These are phyloP conservation scores for Rubroboletus pulcherrimus DNA, from an alignment of 768 basidiomycete genomes.

Conservation along the genomic window DNA sequence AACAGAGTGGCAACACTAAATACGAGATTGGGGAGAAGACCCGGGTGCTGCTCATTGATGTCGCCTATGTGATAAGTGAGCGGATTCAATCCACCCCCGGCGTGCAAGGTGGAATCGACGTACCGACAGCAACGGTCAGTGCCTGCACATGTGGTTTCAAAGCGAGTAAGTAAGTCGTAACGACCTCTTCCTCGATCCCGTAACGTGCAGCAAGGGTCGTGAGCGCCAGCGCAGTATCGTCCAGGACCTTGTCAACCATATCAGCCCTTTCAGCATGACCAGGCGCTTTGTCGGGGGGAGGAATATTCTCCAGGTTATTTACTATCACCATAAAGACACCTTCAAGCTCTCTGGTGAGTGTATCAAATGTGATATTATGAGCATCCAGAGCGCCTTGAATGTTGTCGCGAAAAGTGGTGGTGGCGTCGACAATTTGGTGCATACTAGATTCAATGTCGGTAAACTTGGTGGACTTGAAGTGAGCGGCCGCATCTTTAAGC, in stretches of 20 bases:
- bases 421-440: conserved; percentile 10
- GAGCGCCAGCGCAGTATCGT: conserved; percentile 2
- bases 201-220: neutral
- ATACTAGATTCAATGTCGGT: conserved; percentile 1
- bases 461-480: conserved; percentile 6
- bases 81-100: no score
- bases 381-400: conserved; percentile 9
- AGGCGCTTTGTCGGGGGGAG: neutral
- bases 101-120: neutral
- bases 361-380: conserved; percentile 3
- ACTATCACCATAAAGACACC: neutral
- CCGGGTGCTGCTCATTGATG: conserved; percentile 12
- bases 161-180: neutral
- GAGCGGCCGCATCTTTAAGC: neutral
- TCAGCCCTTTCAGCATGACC: neutral
- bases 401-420: conserved; percentile 8
- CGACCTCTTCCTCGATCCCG: conserved; percentile 4
- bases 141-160: conserved; percentile 6
- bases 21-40: neutral
- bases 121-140: conserved; percentile 11
- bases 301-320: conserved; percentile 1
- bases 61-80: neutral
- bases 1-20: conserved; percentile 4
- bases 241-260: conserved; percentile 7
- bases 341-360: conserved; percentile 11